These are phyloP conservation scores for Xylaria sp. DNA, from an alignment of 2,329 filamentous ascomycete species.

Conservation along the genomic window DNA sequence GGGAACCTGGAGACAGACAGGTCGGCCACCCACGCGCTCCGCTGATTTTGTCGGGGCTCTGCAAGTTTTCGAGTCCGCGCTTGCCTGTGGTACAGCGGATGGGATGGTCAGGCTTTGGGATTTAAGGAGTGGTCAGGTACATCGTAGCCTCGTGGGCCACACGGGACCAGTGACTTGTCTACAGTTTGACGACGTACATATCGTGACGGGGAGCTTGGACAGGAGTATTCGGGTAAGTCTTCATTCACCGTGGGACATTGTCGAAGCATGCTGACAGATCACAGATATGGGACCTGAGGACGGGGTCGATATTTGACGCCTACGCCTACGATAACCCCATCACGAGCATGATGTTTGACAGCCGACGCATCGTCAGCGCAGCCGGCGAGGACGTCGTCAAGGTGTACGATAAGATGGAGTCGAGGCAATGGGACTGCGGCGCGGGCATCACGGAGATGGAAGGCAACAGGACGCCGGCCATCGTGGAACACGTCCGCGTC, in stretches of 20 bases:
- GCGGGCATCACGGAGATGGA: constrained; percentile 74
- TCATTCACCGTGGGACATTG: too few relatives aligned
- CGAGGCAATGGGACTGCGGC: constrained; percentile 94
- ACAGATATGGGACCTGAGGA: constrained; percentile 98
- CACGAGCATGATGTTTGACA: constrained; percentile 97
- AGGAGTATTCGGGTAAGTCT: constrained; percentile 91
- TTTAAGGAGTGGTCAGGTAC: constrained; percentile 93
- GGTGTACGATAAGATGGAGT: constrained; percentile 97
- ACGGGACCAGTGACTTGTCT: constrained; percentile 92
- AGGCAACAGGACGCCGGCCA: constrained; percentile 63
- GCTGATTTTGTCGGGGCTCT: constrained; percentile 94
- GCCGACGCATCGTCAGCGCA: constrained; percentile 83
- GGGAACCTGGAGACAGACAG: constrained; percentile 72
- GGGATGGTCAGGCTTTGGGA: constrained; percentile 98
- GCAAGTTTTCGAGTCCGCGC: constrained; percentile 92
- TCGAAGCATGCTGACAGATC: constrained; percentile 9
- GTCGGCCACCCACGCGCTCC: constrained; percentile 64
- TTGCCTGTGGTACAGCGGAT: constrained; percentile 95
- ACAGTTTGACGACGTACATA: constrained; percentile 93
- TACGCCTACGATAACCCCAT: constrained; percentile 93
- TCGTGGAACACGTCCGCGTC: constrained; percentile 84
- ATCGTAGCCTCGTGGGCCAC: constrained; percentile 91
- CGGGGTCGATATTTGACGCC: constrained; percentile 91
- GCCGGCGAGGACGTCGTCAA: constrained; percentile 94
- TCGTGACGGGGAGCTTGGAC: constrained; percentile 91